Conservation (phyloP, 2,329 filamentous ascomycete genomes). For the Emergomyces pasteurianus region DNA sequence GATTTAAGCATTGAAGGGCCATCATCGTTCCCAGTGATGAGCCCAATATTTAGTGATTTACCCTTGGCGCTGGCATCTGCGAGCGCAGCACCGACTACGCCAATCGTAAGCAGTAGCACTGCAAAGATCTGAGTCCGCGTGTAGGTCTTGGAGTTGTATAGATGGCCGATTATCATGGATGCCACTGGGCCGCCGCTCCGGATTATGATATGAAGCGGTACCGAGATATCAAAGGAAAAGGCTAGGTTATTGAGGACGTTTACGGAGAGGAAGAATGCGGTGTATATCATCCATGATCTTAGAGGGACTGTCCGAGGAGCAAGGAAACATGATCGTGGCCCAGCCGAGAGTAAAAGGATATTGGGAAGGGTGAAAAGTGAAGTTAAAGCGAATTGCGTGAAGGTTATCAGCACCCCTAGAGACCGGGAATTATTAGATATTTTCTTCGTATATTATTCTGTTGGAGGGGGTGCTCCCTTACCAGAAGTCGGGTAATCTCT, state of each 20-base stretch:
- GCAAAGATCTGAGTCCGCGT: slow-evolving; percentile 67
- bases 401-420: slow-evolving; percentile 69
- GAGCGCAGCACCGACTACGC: slow-evolving; percentile 79
- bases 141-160: slow-evolving; percentile 71
- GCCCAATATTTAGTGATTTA: slow-evolving; percentile 20
- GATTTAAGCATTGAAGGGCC: slow-evolving; percentile 32
- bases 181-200: slow-evolving; percentile 91
- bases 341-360: slow-evolving; percentile 52
- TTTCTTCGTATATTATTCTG: neutral
- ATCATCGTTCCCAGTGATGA: slow-evolving; percentile 22
- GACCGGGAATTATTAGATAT: neutral
- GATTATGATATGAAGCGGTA: slow-evolving; percentile 93
- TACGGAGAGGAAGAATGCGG: slow-evolving; percentile 80
- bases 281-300: slow-evolving; percentile 75
- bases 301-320: slow-evolving; percentile 70
- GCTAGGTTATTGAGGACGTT: slow-evolving; percentile 97
- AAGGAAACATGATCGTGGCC: slow-evolving; percentile 58
- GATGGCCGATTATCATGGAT: slow-evolving; percentile 79
- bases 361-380: slow-evolving; percentile 64
- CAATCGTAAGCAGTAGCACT: slow-evolving; percentile 70
- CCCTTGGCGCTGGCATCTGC: slow-evolving; percentile 78
- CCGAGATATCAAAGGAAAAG: slow-evolving; percentile 92
- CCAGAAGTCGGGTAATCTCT: slow-evolving; percentile 78
- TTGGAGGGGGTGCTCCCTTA: slow-evolving; percentile 26
- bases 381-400: slow-evolving; percentile 79